A percentile compares a stretch with the other conserved stretches of the same genome.
Evolutionary conservation across 2,329 filamentous ascomycete genomes (phyloP).

Genomic region (Nigrospora sphaerica): DNA sequence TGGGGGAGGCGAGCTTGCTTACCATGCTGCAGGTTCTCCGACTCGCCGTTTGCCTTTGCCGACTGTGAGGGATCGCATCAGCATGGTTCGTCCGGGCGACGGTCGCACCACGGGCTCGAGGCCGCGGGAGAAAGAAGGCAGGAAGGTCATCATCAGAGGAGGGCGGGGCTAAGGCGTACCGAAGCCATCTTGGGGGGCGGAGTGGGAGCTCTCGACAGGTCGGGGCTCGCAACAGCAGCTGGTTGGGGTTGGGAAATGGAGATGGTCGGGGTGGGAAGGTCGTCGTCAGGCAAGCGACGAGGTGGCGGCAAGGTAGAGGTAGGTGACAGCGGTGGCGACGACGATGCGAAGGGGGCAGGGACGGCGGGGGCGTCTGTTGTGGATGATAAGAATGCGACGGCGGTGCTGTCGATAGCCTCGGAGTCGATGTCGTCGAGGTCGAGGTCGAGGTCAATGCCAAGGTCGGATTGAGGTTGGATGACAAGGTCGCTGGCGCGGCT

Average conservation of each 20-base stretch:
- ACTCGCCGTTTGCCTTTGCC: conserved; percentile 23
- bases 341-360: conserved; percentile 15
- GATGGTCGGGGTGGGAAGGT: conserved; percentile 18
- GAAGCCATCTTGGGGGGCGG: conserved; percentile 44
- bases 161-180: conserved; percentile 33
- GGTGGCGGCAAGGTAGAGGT: conserved; percentile 22
- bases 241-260: conserved; percentile 13
- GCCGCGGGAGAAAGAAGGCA: background rate
- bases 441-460: background rate
- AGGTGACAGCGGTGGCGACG: conserved; percentile 20
- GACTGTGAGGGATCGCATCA: too few relatives aligned
- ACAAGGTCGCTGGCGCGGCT: conserved; percentile 13
- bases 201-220: conserved; percentile 14
- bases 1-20: conserved; percentile 7
- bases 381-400: conserved; percentile 27
- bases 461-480: conserved; percentile 21
- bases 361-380: conserved; percentile 11
- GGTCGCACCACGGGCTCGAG: too few relatives aligned
- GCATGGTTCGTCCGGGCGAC: too few relatives aligned
- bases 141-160: conserved; percentile 2
- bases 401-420: conserved; percentile 27
- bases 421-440: conserved; percentile 9
- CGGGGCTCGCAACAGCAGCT: conserved; percentile 6
- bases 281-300: conserved; percentile 9
- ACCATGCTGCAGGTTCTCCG: conserved; percentile 21